phyloP scores from a whole-genome alignment of 306 rosid species.

The Sicyos baderoa region DNA sequence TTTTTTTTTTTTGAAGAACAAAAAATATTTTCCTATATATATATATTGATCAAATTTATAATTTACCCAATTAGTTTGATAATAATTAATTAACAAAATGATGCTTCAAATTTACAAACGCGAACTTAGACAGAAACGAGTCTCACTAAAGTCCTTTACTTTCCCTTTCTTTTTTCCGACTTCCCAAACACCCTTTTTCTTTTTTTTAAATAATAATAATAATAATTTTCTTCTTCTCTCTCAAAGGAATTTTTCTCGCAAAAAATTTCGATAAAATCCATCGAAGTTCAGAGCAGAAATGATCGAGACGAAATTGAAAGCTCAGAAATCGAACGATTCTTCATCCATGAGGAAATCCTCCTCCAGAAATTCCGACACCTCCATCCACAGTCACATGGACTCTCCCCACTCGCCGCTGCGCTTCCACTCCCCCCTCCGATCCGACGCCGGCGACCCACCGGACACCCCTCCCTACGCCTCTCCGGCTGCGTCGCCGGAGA shows the following conservation, averaged over 20 bases:
- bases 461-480: slow-evolving; percentile 54
- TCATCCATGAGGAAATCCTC: slow-evolving; percentile 43
- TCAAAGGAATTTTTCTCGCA: background rate
- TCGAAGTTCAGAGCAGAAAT: background rate
- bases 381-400: slow-evolving; percentile 37
- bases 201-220: background rate
- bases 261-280: slow-evolving; percentile 24
- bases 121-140: no score
- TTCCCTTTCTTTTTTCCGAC: background rate
- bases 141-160: no score
- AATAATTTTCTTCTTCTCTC: no score
- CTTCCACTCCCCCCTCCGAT: slow-evolving; percentile 54
- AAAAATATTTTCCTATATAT: no score
- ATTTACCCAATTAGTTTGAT: background rate
- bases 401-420: slow-evolving; percentile 67
- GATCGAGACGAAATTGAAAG: slow-evolving; percentile 23
- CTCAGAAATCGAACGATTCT: slow-evolving; percentile 1
- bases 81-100: background rate
- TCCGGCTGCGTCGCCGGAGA: slow-evolving; percentile 46
- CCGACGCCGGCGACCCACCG: slow-evolving; percentile 56
- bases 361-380: slow-evolving; percentile 46
- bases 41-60: no score
- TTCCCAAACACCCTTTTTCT: slow-evolving; percentile 22
- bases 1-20: no score
- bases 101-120: background rate